Evolutionary conservation across 495 filamentous ascomycete genomes (phyloP).

Genomic region (Daldinia grandis): DNA sequence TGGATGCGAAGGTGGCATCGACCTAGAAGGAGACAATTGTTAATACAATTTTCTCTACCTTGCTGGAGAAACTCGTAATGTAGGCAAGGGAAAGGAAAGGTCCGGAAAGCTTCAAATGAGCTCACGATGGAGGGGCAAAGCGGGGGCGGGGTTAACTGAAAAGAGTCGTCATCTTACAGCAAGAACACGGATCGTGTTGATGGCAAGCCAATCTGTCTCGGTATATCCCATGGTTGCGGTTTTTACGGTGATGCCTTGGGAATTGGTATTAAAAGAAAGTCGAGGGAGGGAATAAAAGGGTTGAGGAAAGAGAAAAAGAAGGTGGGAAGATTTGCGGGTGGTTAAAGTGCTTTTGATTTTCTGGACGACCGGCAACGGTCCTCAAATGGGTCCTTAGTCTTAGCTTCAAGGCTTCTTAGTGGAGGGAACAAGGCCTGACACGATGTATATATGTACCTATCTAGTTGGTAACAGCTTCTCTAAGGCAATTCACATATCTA

Average conservation of each 20-base stretch:
- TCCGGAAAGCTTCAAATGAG: constrained; percentile 27
- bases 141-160: constrained; percentile 55
- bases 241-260: constrained; percentile 36
- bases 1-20: constrained; percentile 95
- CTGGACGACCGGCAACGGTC: constrained; percentile 33
- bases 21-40: constrained; percentile 65
- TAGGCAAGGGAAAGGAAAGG: constrained; percentile 1
- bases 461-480: constrained; percentile 10
- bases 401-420: not conserved
- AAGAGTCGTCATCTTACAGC: constrained; percentile 72
- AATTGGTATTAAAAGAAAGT: constrained; percentile 37
- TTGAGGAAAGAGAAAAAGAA: constrained; percentile 28
- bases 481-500: constrained; percentile 26
- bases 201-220: constrained; percentile 84
- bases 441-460: constrained; percentile 21
- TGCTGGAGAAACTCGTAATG: constrained; percentile 10
- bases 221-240: constrained; percentile 83
- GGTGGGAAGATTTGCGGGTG: constrained; percentile 41
- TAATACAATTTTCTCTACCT: constrained; percentile 8
- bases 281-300: not conserved
- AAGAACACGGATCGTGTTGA: constrained; percentile 97
- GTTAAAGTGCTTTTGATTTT: constrained; percentile 29
- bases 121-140: constrained; percentile 47
- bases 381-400: constrained; percentile 18
- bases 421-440: constrained; percentile 18